Conservation (phyloP, 352 stramenopile species). For the Pythium diclinum region DNA sequence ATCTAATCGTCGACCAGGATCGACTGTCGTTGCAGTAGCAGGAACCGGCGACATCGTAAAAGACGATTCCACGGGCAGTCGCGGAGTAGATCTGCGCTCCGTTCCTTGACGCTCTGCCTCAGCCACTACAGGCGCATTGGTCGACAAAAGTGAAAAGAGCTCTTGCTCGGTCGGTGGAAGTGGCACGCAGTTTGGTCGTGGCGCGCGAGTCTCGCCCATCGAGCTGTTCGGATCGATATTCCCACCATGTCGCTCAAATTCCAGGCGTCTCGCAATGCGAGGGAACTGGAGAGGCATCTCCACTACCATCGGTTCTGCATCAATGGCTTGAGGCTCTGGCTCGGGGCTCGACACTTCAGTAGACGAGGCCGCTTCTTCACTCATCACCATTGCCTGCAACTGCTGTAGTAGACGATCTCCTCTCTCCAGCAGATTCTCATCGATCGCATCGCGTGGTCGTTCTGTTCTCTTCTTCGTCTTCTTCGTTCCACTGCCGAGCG, state of each 20-base stretch:
- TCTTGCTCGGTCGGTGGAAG: conserved; percentile 16
- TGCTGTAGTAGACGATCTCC: conserved; percentile 37
- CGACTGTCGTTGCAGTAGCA: too few species aligned
- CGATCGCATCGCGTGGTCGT: conserved; percentile 19
- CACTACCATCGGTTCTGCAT: neutral
- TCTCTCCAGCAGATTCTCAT: conserved; percentile 26
- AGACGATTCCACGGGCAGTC: too few species aligned
- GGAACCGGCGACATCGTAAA: too few species aligned
- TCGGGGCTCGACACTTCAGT: conserved; percentile 28
- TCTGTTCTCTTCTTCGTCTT: conserved; percentile 12
- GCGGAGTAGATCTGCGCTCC: neutral
- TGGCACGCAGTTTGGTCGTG: conserved; percentile 33
- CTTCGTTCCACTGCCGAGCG: conserved; percentile 13
- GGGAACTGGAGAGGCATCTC: conserved; percentile 25
- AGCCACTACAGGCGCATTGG: neutral
- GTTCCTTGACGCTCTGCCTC: neutral
- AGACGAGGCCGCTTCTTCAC: conserved; percentile 18
- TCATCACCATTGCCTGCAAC: conserved; percentile 33
- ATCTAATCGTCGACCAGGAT: too few species aligned
- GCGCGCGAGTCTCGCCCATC: neutral
- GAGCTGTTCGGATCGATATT: neutral
- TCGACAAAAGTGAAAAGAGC: neutral
- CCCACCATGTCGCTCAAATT: conserved; percentile 33
- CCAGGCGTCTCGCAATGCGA: conserved; percentile 43
- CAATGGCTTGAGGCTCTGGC: conserved; percentile 18